Evolutionary conservation across 345 rosid genomes (phyloP).

Genomic region (Psidium guajava): DNA sequence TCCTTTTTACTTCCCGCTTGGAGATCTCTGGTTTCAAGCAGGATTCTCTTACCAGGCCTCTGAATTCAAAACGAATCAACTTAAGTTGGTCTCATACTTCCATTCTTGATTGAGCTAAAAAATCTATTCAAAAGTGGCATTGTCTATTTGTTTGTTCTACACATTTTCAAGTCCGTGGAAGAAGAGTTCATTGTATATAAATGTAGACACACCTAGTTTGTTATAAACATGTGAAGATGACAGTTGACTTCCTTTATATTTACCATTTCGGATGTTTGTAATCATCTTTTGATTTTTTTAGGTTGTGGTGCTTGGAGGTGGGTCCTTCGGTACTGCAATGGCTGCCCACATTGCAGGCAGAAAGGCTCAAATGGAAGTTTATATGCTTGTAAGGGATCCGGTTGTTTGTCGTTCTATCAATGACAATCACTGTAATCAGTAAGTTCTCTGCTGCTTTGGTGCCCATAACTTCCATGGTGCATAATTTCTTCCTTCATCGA

Average conservation of each 20-base stretch:
- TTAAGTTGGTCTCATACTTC: not conserved
- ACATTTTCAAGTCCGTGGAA: not conserved
- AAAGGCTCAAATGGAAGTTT: constrained; percentile 61
- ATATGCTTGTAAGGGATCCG: constrained; percentile 75
- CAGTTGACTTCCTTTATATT: not conserved
- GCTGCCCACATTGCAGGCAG: constrained; percentile 80
- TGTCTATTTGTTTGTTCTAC: not conserved
- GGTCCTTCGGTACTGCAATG: constrained; percentile 94
- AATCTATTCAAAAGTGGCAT: not conserved
- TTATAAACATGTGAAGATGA: not conserved
- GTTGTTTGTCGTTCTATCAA: constrained; percentile 61
- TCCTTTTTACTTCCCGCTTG: not conserved
- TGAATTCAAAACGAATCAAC: not conserved
- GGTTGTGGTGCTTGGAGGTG: constrained; percentile 98
- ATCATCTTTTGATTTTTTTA: constrained; percentile 6
- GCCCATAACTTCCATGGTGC: not conserved
- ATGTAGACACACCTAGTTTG: not conserved
- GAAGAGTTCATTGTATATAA: not conserved
- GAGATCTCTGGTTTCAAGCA: not conserved
- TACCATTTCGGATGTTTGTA: not conserved
- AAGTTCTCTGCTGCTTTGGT: not conserved
- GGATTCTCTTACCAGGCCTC: not conserved
- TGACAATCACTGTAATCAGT: constrained; percentile 48
- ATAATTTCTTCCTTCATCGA: not conserved
- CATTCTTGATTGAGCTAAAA: not conserved